Conservation (phyloP, 2,329 filamentous ascomycete species). For the Alternaria gaisen region DNA sequence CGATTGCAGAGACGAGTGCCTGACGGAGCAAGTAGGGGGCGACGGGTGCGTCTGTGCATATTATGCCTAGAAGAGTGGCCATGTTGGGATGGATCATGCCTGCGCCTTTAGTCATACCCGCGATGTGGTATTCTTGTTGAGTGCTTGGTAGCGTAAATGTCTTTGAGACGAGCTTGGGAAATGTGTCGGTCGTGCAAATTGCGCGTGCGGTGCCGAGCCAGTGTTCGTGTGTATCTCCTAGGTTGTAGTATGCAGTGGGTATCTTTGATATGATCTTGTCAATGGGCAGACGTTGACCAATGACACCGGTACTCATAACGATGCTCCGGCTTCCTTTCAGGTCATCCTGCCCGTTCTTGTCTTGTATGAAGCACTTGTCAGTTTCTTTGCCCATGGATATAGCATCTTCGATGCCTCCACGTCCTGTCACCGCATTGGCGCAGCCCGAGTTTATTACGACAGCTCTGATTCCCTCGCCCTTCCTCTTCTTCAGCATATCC, state of each 20-base stretch:
- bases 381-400: conserved; percentile 81
- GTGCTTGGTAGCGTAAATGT: conserved; percentile 86
- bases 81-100: conserved; percentile 99
- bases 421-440: conserved; percentile 95
- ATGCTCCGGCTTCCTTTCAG: conserved; percentile 70
- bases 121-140: conserved; percentile 80
- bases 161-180: conserved; percentile 90
- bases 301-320: conserved; percentile 98
- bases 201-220: conserved; percentile 89
- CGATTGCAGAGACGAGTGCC: conserved; percentile 77
- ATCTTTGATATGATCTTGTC: conserved; percentile 87
- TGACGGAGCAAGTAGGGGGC: conserved; percentile 70
- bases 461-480: conserved; percentile 75
- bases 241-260: conserved; percentile 74
- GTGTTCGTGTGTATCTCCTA: conserved; percentile 80
- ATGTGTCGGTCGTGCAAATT: conserved; percentile 98
- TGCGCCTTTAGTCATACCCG: conserved; percentile 96
- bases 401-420: conserved; percentile 88
- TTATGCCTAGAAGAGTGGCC: conserved; percentile 90
- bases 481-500: conserved; percentile 71
- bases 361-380: conserved; percentile 67
- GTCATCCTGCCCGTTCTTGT: conserved; percentile 49
- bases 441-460: conserved; percentile 96
- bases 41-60: conserved; percentile 91
- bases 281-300: conserved; percentile 92